Base-by-base conservation (phyloP, 1,139 yeast species). In the Geotrichum macrosporum region DNA sequence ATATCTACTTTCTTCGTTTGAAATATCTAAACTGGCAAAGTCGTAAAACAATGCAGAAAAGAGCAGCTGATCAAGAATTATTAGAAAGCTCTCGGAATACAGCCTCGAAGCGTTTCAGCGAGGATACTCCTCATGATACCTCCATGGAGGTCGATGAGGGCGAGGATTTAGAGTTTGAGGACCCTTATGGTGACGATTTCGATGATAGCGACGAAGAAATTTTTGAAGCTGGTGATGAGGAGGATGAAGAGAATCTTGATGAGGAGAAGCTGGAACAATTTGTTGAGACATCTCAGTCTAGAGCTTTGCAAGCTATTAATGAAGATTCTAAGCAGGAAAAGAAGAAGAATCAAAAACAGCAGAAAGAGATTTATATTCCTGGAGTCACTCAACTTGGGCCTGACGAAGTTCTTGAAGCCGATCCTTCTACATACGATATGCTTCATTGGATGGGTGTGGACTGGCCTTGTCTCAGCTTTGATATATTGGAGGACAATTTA, bases 391-490 rank as follows among this genome's bases (percentile, higher is more conserved):
- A 79, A 58, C 73, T 92, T 55, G 97, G 96, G 1, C 95, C 95
- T 2, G 95, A 88, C 69, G 98, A 92, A 70, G 94, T 84, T 8
- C 74, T 92, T 63, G 97, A 92, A 68, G 96, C 98, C 1, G 98
- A 92, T 68, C 95, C 95, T 47, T 74, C 92, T 13, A 96, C 92
- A 3, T 92, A 94, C 64, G 95, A 92, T 61, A 89, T 92, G 97
- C 73, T 92, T 51, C 99, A 92, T 68, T 86, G 86, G 60, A 86
- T 92, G 53, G 86, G 85, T 64, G 72, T 92, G 65, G 95, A 95
- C 59, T 92, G 98, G 97, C 97, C 99, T 18, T 88, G 96, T 68
- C 72, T 92, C 61, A 86, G 96, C 1, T 74, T 94, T 53, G 98
- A 92, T 62, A 71, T 92, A 33, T 69, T 94, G 48, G 95, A 95